phyloP scores from a whole-genome alignment of 495 filamentous ascomycete species.

The Aspergillus wentii region DNA sequence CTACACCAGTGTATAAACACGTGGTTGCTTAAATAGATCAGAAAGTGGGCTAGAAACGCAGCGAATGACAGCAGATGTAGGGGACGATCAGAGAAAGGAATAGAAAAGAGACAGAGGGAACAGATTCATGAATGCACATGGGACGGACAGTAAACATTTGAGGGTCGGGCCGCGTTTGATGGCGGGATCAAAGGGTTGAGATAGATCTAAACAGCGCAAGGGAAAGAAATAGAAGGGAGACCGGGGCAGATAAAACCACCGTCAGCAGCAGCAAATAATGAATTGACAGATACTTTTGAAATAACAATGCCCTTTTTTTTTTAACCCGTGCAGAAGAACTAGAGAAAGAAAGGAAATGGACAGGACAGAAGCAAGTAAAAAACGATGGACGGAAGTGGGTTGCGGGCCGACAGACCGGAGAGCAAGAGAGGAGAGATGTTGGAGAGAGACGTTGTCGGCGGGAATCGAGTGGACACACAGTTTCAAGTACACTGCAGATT shows the following conservation, averaged over 20 bases:
- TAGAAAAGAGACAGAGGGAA: constrained; percentile 8
- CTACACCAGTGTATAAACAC: constrained; percentile 22
- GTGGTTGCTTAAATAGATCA: constrained; percentile 16
- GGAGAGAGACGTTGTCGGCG: constrained; percentile 11
- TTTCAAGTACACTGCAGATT: constrained; percentile 19
- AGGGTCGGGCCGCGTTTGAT: constrained; percentile 10
- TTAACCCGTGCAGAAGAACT: constrained; percentile 10
- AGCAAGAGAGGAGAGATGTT: constrained; percentile 8
- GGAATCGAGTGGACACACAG: constrained; percentile 15
- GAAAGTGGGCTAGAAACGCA: constrained; percentile 13
- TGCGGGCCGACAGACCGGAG: constrained; percentile 11
- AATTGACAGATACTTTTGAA: too few species aligned
- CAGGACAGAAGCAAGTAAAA: constrained; percentile 9
- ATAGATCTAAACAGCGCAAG: constrained; percentile 6
- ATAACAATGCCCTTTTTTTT: too few species aligned
- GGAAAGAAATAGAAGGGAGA: constrained; percentile 9
- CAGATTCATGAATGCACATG: constrained; percentile 14
- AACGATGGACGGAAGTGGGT: constrained; percentile 17
- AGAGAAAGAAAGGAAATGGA: constrained; percentile 10
- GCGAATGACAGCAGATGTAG: constrained; percentile 16
- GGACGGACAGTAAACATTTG: constrained; percentile 21
- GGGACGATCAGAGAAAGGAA: constrained; percentile 10
- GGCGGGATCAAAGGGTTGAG: constrained; percentile 6
- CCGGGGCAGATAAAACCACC: constrained; percentile 3
- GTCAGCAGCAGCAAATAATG: too few species aligned